Percentiles rank a stretch among this genome's conserved stretches.
phyloP scores from a whole-genome alignment of 495 filamentous ascomycete species.

The Podospora conica region DNA sequence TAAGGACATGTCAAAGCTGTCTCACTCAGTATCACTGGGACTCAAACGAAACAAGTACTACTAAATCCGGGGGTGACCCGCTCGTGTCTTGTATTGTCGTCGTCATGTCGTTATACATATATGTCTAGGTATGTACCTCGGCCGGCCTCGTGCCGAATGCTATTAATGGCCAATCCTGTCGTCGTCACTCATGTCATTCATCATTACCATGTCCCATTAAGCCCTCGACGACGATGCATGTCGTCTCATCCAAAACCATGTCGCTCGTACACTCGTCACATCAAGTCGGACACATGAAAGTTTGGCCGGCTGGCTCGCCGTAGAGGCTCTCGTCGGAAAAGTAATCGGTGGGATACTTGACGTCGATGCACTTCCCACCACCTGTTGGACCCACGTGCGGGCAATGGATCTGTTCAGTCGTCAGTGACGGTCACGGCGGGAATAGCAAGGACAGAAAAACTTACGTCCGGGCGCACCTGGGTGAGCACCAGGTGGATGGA shows the following conservation, averaged over 20 bases:
- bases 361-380: slow-evolving; percentile 35
- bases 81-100: not conserved
- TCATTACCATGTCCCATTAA: not conserved
- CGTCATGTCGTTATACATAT: not conserved
- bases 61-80: not conserved
- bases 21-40: not conserved
- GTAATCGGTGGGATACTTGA: slow-evolving; percentile 23
- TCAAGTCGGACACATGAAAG: slow-evolving; percentile 24
- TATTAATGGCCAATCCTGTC: not conserved
- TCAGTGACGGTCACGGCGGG: not conserved
- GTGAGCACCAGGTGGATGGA: slow-evolving; percentile 35
- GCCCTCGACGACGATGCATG: not conserved
- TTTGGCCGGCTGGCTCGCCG: slow-evolving; percentile 27
- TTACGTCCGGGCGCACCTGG: slow-evolving; percentile 32
- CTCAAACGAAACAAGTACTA: no score
- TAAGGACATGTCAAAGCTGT: not conserved
- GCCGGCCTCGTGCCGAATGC: not conserved
- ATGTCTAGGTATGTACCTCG: not conserved
- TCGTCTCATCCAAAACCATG: not conserved
- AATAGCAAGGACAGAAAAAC: slow-evolving; percentile 4
- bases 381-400: slow-evolving; percentile 36
- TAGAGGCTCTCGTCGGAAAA: slow-evolving; percentile 33
- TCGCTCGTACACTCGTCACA: not conserved
- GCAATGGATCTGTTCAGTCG: slow-evolving; percentile 23
- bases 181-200: not conserved